Base-by-base conservation (phyloP, 2,329 filamentous ascomycete genomes). In the Pseudonectria foliicola region DNA sequence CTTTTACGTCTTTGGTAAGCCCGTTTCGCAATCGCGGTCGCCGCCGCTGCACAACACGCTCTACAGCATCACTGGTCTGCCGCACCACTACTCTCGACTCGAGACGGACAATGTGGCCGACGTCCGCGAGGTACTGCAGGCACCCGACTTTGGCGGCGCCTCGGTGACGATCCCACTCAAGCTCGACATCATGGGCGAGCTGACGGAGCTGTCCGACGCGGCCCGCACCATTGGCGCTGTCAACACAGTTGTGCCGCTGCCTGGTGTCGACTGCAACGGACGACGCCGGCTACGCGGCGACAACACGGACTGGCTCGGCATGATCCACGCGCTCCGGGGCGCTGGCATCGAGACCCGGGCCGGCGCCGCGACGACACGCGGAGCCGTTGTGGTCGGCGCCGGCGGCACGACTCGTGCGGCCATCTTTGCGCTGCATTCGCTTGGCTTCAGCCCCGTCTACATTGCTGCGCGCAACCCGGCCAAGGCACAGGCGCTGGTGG, bases 131-230 rank as follows among this genome's bases (percentile, higher is more conserved):
- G 62, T 86, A 32, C 80, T 98, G 39, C 75, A 74, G 7, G 65
- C 77, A 1, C 66, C 80, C 1, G 71, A 82, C 46, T 98, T 98
- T 55, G 92, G 92, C 7, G 92, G 92, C 38, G 90, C 86, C 3
- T 95, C 88, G 3, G 87, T 98, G 29, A 98, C 92, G 0, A 96
- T 98, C 33, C 92, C 92, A 1, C 70, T 98, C 35, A 98, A 98
- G 65, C 68, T 92, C 21, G 86, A 94, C 49, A 79, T 96, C 38
- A 87, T 93, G 64, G 70, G 75, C 1, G 63, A 90, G 5, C 67
- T 98, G 11, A 88, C 96, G 55, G 77, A 82, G 34, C 70, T 95
- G 38, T 82, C 87, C 1, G 75, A 81, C 21, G 81, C 92, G 35
- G 90, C 88, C 11, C 75, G 76, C 44, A 68, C 77, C 21, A 95